Conservation (phyloP, 1,139 yeast species). For the Saccharomyces hybrid region DNA sequence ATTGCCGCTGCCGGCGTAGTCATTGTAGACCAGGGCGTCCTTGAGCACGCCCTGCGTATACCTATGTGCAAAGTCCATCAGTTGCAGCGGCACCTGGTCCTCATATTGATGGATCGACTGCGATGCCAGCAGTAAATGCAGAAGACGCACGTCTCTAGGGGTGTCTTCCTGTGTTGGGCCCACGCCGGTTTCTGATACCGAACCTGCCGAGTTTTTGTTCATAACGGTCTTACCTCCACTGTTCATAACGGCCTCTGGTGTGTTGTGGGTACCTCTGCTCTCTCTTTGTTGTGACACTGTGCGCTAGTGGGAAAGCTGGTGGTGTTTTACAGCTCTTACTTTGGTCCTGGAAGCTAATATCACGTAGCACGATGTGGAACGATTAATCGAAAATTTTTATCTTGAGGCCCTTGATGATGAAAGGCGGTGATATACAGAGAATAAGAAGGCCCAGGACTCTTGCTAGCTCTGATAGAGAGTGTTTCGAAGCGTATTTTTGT, state of each 20-base stretch:
- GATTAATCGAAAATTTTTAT: not conserved
- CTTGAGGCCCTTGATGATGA: not conserved
- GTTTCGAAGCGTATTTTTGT: not conserved
- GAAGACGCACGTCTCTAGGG: slow-evolving; percentile 86
- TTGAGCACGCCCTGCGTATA: slow-evolving; percentile 80
- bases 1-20: slow-evolving; percentile 47
- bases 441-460: not conserved
- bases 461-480: not conserved
- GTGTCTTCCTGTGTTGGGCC: slow-evolving; percentile 26
- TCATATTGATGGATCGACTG: slow-evolving; percentile 89
- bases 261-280: not conserved
- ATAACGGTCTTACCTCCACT: not conserved
- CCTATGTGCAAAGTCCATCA: slow-evolving; percentile 90
- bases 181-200: not conserved
- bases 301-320: not conserved
- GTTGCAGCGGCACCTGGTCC: slow-evolving; percentile 88
- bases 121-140: slow-evolving; percentile 86
- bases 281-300: not conserved
- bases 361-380: not conserved
- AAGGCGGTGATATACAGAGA: not conserved
- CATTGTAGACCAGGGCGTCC: slow-evolving; percentile 84
- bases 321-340: not conserved
- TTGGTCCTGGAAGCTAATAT: not conserved
- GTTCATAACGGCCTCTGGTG: not conserved
- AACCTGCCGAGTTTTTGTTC: not conserved